Percentiles rank a stretch among this genome's conserved stretches.
These are phyloP conservation scores for Aspergillus carlsbadensis DNA, from an alignment of 495 filamentous ascomycete species.

Conservation along the genomic window DNA sequence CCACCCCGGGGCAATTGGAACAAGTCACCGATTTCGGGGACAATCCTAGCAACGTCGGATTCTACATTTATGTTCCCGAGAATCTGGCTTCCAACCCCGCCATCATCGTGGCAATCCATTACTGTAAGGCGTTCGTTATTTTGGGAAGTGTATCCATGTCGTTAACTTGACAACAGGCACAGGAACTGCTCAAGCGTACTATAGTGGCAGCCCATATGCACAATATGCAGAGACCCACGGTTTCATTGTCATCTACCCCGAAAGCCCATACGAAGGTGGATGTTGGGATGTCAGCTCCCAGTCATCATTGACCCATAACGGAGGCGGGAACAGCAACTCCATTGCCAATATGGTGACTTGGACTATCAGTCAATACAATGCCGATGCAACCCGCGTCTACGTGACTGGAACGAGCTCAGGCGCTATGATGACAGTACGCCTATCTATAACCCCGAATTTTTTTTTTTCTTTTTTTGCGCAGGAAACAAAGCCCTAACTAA, in stretches of 20 bases:
- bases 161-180: constrained; percentile 32
- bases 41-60: constrained; percentile 44
- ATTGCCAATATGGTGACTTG: constrained; percentile 63
- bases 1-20: constrained; percentile 17
- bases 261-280: constrained; percentile 42
- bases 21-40: constrained; percentile 30
- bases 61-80: constrained; percentile 57
- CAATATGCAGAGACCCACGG: constrained; percentile 50
- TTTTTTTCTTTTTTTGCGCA: no score
- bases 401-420: constrained; percentile 54
- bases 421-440: constrained; percentile 52
- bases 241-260: constrained; percentile 58
- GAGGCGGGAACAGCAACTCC: constrained; percentile 56
- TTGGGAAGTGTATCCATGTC: neutral
- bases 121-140: constrained; percentile 16
- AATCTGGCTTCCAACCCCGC: constrained; percentile 50
- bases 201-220: constrained; percentile 46
- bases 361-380: constrained; percentile 46
- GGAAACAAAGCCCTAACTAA: neutral
- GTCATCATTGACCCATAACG: constrained; percentile 53
- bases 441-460: no score
- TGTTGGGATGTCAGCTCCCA: constrained; percentile 64
- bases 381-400: constrained; percentile 49
- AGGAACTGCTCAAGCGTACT: constrained; percentile 51
- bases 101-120: constrained; percentile 55